Evolutionary conservation across 169 alveolate species (phyloP).

Genomic region (Cryptosporidium sp.): DNA sequence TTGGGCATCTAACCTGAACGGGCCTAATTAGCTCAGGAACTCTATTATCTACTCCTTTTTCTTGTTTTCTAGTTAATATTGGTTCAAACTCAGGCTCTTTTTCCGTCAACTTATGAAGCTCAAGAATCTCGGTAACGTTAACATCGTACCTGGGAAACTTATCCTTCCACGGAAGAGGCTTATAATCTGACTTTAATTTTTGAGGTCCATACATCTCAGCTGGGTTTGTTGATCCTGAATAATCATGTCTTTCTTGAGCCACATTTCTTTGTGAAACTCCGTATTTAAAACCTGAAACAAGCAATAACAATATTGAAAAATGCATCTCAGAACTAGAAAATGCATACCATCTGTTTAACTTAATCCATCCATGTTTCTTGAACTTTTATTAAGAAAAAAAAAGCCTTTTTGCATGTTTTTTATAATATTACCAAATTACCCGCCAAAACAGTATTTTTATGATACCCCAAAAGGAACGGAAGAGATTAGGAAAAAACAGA

Average conservation of each 20-base stretch:
- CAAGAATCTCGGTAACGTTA: conserved; percentile 43
- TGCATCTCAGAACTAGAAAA: not conserved
- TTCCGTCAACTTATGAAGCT: conserved; percentile 55
- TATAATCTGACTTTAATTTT: conserved; percentile 31
- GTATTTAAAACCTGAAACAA: not conserved
- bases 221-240: conserved; percentile 38
- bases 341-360: not conserved
- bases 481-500: not conserved
- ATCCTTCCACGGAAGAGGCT: conserved; percentile 67
- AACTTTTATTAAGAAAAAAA: not conserved
- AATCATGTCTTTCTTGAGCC: conserved; percentile 57
- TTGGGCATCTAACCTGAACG: conserved; percentile 64
- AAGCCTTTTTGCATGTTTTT: not conserved
- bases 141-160: conserved; percentile 61
- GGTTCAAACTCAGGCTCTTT: conserved; percentile 54
- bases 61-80: conserved; percentile 22
- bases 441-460: not conserved
- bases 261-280: not conserved
- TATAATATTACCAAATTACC: conserved; percentile 7
- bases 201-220: conserved; percentile 70
- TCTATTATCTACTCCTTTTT: conserved; percentile 26
- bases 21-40: conserved; percentile 53
- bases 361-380: not conserved
- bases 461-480: not conserved
- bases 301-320: not conserved